These are phyloP conservation scores for Globisporangium solare DNA, from an alignment of 352 stramenopile species.

Conservation along the genomic window DNA sequence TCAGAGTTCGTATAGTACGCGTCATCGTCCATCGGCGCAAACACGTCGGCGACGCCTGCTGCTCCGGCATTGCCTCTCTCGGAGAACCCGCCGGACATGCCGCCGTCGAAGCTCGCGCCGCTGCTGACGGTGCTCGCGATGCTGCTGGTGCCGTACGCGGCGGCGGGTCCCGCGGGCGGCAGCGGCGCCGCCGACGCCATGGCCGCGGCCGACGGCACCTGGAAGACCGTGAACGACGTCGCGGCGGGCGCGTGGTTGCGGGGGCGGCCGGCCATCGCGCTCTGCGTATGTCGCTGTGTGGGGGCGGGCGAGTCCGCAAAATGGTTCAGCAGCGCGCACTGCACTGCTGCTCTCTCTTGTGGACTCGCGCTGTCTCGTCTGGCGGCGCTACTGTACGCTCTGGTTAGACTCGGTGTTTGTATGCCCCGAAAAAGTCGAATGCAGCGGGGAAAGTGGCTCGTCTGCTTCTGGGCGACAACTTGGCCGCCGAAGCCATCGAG, in stretches of 20 bases:
- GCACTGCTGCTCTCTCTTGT: too few relatives aligned
- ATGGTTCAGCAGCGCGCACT: neutral
- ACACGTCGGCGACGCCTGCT: neutral
- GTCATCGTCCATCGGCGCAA: conserved; percentile 15
- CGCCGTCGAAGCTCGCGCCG: conserved; percentile 12
- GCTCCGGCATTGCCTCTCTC: neutral
- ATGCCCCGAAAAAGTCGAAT: too few relatives aligned
- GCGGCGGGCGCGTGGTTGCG: neutral
- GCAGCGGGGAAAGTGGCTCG: too few relatives aligned
- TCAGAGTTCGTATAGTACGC: conserved; percentile 11
- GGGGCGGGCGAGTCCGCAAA: too few relatives aligned
- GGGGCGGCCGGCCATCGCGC: too few relatives aligned
- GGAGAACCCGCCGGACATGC: neutral
- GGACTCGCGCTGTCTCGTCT: too few relatives aligned
- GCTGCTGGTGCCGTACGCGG: conserved; percentile 3
- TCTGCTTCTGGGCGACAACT: too few relatives aligned
- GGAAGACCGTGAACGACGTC: conserved; percentile 65
- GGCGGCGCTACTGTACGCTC: too few relatives aligned
- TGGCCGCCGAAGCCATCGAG: too few relatives aligned
- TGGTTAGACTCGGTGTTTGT: too few relatives aligned
- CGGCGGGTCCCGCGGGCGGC: neutral
- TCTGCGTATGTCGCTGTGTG: neutral
- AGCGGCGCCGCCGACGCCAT: neutral
- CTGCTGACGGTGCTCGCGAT: conserved; percentile 12
- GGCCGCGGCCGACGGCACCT: conserved; percentile 33